Percentiles rank a stretch among this genome's conserved stretches.
phyloP scores from a whole-genome alignment of 192 early-diverging fungal genomes.

The Lunasporangiospora selenospora region DNA sequence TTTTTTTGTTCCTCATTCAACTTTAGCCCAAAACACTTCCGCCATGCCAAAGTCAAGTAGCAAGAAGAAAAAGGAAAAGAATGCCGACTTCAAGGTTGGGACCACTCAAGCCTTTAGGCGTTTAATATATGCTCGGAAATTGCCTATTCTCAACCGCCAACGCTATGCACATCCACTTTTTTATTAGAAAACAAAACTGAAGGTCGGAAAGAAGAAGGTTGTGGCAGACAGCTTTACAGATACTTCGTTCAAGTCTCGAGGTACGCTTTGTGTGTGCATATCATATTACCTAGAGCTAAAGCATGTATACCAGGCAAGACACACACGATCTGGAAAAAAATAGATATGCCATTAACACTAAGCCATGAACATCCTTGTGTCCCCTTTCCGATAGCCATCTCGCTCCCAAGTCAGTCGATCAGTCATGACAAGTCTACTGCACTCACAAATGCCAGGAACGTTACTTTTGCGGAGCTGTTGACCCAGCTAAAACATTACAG shows the following conservation, averaged over 20 bases:
- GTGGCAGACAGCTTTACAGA: constrained; percentile 79
- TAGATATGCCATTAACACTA: too few species aligned
- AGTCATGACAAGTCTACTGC: constrained; percentile 74
- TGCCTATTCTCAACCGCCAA: too few species aligned
- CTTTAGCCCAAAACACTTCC: constrained; percentile 1
- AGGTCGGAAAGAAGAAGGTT: constrained; percentile 89
- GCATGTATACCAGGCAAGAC: neutral
- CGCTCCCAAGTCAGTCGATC: constrained; percentile 82
- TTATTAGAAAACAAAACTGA: constrained; percentile 92
- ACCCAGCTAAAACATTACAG: constrained; percentile 82
- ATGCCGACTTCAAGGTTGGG: constrained; percentile 75
- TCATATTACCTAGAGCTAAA: constrained; percentile 1
- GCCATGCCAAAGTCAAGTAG: constrained; percentile 49
- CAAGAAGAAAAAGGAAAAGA: constrained; percentile 75
- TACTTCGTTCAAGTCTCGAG: constrained; percentile 81
- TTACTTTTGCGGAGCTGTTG: constrained; percentile 77
- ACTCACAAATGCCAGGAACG: constrained; percentile 78
- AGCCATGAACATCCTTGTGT: neutral
- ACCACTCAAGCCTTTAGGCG: too few species aligned
- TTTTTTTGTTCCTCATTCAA: too few species aligned
- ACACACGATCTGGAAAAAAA: too few species aligned
- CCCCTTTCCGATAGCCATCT: constrained; percentile 65
- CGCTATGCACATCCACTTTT: too few species aligned
- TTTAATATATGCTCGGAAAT: too few species aligned
- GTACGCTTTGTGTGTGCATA: constrained; percentile 33